Base-by-base conservation (phyloP, 306 rosid species). In the Neltuma alba region DNA sequence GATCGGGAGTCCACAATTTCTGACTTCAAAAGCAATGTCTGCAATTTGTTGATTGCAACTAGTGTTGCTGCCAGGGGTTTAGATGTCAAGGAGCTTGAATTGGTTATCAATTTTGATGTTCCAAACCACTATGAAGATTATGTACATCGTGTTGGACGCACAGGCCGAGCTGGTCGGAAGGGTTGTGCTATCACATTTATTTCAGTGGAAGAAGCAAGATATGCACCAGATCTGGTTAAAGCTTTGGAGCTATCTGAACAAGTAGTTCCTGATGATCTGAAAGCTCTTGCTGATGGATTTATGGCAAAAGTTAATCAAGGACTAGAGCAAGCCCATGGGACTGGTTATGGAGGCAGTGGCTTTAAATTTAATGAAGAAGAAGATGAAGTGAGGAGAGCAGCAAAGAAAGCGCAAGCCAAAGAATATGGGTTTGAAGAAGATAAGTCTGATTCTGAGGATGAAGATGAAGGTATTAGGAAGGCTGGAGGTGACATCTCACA, bases 321-420 rank as follows among this genome's bases (percentile, higher is more conserved):
- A 77, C 91, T 91, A 31, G 97, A 92, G 81, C 98, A 90, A 81
- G 89, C 94, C 44, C 98, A 94, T 83, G 98, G 97, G 76, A 94
- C 97, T 82, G 98, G 98, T 60, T 94, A 89, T 85, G 98, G 98
- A 65, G 98, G 98, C 82, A 94, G 97, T 81, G 98, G 97, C 58
- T 94, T 92, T 70, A 94, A 94, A 85, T 94, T 94, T 84, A 92
- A 92, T 76, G 98, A 91, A 77, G 98, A 94, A 79, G 98, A 94
- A 88, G 98, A 94, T 76, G 98, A 94, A 86, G 94, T 89, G 70
- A 87, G 98, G 87, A 92, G 75, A 83, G 98, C 98, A 52, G 98
- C 97, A 16, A 94, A 94, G 94, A 94, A 94, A 85, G 98, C 98
- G 4, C 98, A 94, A 72, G 98, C 98, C 66, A 94, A 85, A 79